These are phyloP conservation scores for Neonectria sp. DNA, from an alignment of 2,329 filamentous ascomycete genomes.

Conservation along the genomic window DNA sequence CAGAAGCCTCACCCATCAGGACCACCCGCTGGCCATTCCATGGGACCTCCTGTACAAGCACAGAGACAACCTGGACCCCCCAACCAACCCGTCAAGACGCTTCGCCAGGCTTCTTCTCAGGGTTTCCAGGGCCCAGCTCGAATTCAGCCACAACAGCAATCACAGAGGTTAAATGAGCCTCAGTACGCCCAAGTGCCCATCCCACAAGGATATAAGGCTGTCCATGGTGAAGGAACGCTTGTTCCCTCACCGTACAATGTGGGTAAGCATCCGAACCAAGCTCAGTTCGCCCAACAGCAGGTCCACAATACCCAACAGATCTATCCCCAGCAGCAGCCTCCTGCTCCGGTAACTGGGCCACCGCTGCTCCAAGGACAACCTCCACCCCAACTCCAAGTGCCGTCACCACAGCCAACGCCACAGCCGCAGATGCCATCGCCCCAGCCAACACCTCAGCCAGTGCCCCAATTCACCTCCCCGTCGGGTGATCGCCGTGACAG, in stretches of 20 bases:
- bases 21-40: not conserved
- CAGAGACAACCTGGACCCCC: constrained; percentile 12
- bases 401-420: constrained; percentile 7
- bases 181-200: constrained; percentile 57
- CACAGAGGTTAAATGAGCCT: constrained; percentile 45
- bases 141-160: constrained; percentile 29
- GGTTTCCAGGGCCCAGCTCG: constrained; percentile 8
- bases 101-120: constrained; percentile 12
- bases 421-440: constrained; percentile 21
- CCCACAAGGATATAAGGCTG: constrained; percentile 53
- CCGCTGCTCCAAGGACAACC: constrained; percentile 7
- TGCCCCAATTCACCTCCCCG: constrained; percentile 31
- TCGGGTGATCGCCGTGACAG: constrained; percentile 16
- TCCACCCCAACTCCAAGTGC: not conserved
- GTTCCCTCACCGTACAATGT: constrained; percentile 49
- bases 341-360: constrained; percentile 21
- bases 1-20: constrained; percentile 22
- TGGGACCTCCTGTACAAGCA: constrained; percentile 4
- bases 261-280: constrained; percentile 36
- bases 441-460: constrained; percentile 32
- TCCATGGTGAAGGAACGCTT: constrained; percentile 55
- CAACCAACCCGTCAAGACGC: constrained; percentile 4
- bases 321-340: constrained; percentile 32
- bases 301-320: constrained; percentile 30
- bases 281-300: constrained; percentile 30